These are phyloP conservation scores for Colletotrichum sp. DNA, from an alignment of 2,329 filamentous ascomycete genomes.

Conservation along the genomic window DNA sequence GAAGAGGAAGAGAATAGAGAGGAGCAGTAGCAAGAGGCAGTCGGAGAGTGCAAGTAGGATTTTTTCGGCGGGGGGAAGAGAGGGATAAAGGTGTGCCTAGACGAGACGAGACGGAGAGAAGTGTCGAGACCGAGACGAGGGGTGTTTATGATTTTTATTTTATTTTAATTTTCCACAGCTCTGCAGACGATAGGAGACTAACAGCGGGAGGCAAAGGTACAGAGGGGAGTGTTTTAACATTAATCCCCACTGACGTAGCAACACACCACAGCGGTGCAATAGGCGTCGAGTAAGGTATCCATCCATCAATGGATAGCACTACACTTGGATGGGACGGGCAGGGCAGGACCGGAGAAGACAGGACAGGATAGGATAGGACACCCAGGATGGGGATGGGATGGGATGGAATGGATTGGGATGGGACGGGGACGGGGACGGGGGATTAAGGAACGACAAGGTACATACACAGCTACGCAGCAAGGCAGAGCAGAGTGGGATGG, in stretches of 20 bases:
- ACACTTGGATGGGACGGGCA: neutral
- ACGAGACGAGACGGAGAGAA: neutral
- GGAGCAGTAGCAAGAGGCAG: neutral
- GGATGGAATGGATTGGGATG: neutral
- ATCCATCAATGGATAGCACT: neutral
- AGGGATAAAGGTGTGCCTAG: neutral
- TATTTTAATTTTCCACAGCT: slow-evolving; percentile 13
- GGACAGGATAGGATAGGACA: neutral
- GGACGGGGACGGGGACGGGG: neutral
- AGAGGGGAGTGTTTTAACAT: slow-evolving; percentile 20
- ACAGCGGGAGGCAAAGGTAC: neutral
- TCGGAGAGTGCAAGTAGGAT: neutral
- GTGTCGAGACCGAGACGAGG: slow-evolving; percentile 14
- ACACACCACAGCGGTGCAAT: neutral
- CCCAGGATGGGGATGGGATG: neutral
- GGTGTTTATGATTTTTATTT: slow-evolving; percentile 12
- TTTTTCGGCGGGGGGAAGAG: neutral
- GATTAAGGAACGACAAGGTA: neutral
- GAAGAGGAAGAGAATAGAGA: neutral
- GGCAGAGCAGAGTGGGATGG: neutral
- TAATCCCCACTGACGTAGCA: slow-evolving; percentile 23
- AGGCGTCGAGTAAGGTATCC: neutral
- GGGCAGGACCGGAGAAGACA: too few species aligned
- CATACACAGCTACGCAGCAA: neutral
- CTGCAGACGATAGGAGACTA: slow-evolving; percentile 5